Conservation (phyloP, 352 stramenopile genomes). For the Discostella stelligera region DNA sequence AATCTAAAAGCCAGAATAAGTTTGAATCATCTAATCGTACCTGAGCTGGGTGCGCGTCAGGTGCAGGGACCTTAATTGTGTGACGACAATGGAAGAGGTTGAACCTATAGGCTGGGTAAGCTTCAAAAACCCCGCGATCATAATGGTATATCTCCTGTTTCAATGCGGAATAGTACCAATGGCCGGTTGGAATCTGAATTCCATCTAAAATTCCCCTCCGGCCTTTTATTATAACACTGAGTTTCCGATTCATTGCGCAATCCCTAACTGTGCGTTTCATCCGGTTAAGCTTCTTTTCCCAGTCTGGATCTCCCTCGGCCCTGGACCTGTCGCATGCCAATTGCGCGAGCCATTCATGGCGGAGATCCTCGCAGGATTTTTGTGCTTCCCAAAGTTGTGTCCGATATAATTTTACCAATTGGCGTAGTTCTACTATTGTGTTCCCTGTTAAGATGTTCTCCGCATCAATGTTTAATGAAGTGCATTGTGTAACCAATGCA, state of each 20-base stretch:
- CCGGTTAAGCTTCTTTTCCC: conserved; percentile 14
- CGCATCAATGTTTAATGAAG: not conserved
- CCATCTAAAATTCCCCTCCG: not conserved
- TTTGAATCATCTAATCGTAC: not conserved
- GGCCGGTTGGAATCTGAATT: conserved; percentile 14
- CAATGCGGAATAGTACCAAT: conserved; percentile 19
- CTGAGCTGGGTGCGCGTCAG: conserved; percentile 2
- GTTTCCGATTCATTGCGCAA: conserved; percentile 15
- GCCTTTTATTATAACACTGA: conserved; percentile 13
- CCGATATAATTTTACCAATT: too few relatives aligned
- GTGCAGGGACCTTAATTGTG: conserved; percentile 25
- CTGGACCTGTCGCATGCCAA: not conserved
- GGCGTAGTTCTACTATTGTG: too few relatives aligned
- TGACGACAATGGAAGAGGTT: conserved; percentile 15
- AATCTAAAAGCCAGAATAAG: not conserved
- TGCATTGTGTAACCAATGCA: not conserved
- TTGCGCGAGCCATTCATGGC: conserved; percentile 14
- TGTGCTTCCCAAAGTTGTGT: conserved; percentile 22
- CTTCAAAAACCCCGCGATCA: conserved; percentile 19
- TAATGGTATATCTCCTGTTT: conserved; percentile 30
- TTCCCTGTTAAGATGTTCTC: not conserved
- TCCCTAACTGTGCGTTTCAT: conserved; percentile 1
- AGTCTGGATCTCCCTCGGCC: conserved; percentile 5
- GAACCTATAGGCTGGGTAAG: not conserved
- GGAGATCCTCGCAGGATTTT: conserved; percentile 1